phyloP scores from a whole-genome alignment of 2,329 filamentous ascomycete genomes.

The Aureobasidium sp. region DNA sequence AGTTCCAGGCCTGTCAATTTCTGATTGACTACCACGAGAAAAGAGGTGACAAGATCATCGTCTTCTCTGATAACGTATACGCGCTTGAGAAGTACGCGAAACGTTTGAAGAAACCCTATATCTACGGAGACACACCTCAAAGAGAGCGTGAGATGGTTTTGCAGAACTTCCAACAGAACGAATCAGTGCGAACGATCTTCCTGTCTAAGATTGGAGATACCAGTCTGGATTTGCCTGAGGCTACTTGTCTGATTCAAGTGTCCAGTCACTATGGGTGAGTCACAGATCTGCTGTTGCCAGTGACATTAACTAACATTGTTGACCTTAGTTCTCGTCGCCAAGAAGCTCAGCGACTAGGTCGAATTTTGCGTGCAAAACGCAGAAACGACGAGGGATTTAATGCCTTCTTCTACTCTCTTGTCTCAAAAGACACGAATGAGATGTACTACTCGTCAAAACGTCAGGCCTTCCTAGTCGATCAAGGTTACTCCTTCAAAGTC shows the following conservation, averaged over 20 bases:
- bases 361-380: slow-evolving; percentile 89
- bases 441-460: slow-evolving; percentile 97
- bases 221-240: slow-evolving; percentile 92
- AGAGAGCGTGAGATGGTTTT: slow-evolving; percentile 79
- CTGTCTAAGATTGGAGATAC: slow-evolving; percentile 97
- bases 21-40: slow-evolving; percentile 97
- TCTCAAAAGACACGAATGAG: slow-evolving; percentile 94
- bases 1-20: slow-evolving; percentile 95
- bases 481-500: slow-evolving; percentile 98
- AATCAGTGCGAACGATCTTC: slow-evolving; percentile 85
- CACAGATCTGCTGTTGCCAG: background rate
- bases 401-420: slow-evolving; percentile 96
- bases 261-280: slow-evolving; percentile 85
- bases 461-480: slow-evolving; percentile 94
- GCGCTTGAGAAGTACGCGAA: slow-evolving; percentile 79
- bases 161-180: slow-evolving; percentile 92
- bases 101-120: slow-evolving; percentile 79
- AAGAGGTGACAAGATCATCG: slow-evolving; percentile 93
- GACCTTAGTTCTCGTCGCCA: slow-evolving; percentile 57
- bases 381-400: slow-evolving; percentile 98
- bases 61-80: slow-evolving; percentile 96
- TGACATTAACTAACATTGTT: background rate
- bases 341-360: slow-evolving; percentile 86
- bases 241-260: slow-evolving; percentile 93
- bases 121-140: slow-evolving; percentile 83